phyloP scores from a whole-genome alignment of 139 green algal genomes.

The Marvania coccoides region DNA sequence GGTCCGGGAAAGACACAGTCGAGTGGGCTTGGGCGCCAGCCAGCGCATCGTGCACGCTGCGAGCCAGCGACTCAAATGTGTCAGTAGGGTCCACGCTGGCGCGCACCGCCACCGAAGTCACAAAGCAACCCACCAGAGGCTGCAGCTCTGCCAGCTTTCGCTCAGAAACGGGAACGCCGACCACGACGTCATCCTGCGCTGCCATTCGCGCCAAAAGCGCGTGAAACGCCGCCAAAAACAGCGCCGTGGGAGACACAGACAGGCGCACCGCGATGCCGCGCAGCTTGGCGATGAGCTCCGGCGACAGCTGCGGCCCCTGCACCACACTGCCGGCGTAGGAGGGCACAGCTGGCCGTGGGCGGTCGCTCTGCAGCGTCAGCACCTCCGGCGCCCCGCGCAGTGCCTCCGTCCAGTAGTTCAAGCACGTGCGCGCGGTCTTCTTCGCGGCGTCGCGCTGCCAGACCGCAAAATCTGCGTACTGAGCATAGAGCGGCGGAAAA shows the following conservation, averaged over 20 bases:
- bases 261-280: background rate
- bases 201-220: background rate
- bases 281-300: background rate
- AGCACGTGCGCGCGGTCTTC: background rate
- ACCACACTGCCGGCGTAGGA: background rate
- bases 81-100: background rate
- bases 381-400: background rate
- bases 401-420: slow-evolving; percentile 4
- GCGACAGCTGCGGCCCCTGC: background rate
- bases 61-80: background rate
- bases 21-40: background rate
- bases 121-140: background rate
- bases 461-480: slow-evolving; percentile 7
- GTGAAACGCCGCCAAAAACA: background rate
- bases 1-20: background rate
- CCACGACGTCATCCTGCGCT: slow-evolving; percentile 4
- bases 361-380: slow-evolving; percentile 1
- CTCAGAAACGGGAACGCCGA: background rate
- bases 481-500: background rate
- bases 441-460: background rate
- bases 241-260: background rate
- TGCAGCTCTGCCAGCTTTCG: background rate
- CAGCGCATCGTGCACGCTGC: background rate
- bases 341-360: background rate
- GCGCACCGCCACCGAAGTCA: background rate